These are phyloP conservation scores for Galerina sulciceps DNA, from an alignment of 768 basidiomycete genomes.

Conservation along the genomic window DNA sequence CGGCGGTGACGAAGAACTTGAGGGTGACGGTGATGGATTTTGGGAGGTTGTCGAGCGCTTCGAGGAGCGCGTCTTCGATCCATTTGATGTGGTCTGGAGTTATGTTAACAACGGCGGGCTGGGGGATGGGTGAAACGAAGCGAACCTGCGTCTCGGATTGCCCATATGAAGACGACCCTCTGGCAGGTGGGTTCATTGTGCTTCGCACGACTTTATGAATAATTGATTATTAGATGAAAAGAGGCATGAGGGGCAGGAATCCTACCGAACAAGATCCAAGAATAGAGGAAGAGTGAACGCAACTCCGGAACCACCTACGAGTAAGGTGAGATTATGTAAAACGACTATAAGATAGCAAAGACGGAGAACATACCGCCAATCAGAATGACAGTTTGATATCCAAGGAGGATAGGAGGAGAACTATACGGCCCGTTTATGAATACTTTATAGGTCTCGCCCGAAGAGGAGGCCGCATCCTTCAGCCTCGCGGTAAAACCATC, in stretches of 20 bases:
- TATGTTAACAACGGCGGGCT: background rate
- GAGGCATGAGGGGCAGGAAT: background rate
- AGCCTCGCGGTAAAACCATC: conserved; percentile 63
- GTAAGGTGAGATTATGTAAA: background rate
- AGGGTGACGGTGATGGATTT: conserved; percentile 37
- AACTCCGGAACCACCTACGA: conserved; percentile 52
- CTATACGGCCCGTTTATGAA: conserved; percentile 61
- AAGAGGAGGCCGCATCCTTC: conserved; percentile 29
- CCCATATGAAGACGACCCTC: conserved; percentile 46
- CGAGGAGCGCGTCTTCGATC: conserved; percentile 44
- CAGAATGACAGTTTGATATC: conserved; percentile 42
- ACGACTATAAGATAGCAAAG: background rate
- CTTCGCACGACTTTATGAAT: conserved; percentile 29
- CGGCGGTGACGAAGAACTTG: conserved; percentile 43
- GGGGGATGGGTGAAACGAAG: background rate
- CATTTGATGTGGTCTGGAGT: conserved; percentile 42
- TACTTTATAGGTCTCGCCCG: conserved; percentile 35
- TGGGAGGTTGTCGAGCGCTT: conserved; percentile 33
- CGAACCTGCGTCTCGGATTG: conserved; percentile 44
- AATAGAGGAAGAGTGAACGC: conserved; percentile 51
- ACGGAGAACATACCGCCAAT: conserved; percentile 39
- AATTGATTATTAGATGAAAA: background rate
- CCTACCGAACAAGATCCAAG: conserved; percentile 45
- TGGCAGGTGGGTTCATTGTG: conserved; percentile 28
- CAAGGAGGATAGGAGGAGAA: conserved; percentile 35